phyloP scores from a whole-genome alignment of 2,329 filamentous ascomycete species.

The Cladosporium sp. region DNA sequence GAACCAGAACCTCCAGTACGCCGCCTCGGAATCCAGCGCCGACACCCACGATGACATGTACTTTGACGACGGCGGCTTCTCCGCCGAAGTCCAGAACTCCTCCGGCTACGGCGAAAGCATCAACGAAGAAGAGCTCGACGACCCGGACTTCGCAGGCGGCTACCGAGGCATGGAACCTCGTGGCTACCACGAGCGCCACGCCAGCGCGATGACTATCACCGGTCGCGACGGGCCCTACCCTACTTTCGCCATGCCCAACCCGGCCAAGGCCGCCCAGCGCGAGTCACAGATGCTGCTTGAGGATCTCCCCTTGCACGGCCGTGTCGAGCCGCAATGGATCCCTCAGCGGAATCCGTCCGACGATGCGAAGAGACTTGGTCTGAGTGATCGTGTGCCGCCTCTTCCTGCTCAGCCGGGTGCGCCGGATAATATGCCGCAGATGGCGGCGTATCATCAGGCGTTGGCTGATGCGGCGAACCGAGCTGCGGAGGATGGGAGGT shows the following conservation, averaged over 20 bases:
- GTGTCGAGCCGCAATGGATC: constrained; percentile 24
- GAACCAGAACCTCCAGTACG: constrained; percentile 15
- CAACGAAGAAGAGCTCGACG: constrained; percentile 34
- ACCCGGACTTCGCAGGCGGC: constrained; percentile 14
- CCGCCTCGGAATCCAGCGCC: neutral
- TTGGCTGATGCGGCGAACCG: constrained; percentile 74
- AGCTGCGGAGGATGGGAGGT: constrained; percentile 69
- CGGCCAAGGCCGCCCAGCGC: constrained; percentile 19
- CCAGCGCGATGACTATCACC: constrained; percentile 17
- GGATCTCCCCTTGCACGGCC: constrained; percentile 22
- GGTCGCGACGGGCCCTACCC: constrained; percentile 28
- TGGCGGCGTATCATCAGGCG: constrained; percentile 74
- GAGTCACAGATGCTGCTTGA: constrained; percentile 26
- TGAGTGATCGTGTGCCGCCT: constrained; percentile 40
- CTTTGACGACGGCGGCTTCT: constrained; percentile 32
- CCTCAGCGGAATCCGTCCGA: constrained; percentile 29
- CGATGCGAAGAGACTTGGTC: constrained; percentile 27
- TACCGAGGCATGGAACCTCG: constrained; percentile 6
- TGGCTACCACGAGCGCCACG: constrained; percentile 14
- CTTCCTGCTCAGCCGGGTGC: constrained; percentile 41
- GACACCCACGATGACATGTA: constrained; percentile 26
- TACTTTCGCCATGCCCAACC: constrained; percentile 26
- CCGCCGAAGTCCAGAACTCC: neutral
- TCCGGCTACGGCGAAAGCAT: constrained; percentile 15
- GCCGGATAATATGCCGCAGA: constrained; percentile 46